Evolutionary conservation across 495 filamentous ascomycete species (phyloP), one percentile per base, ranked within the genome.

Genomic region (Aspergillus cavernicola): DNA sequence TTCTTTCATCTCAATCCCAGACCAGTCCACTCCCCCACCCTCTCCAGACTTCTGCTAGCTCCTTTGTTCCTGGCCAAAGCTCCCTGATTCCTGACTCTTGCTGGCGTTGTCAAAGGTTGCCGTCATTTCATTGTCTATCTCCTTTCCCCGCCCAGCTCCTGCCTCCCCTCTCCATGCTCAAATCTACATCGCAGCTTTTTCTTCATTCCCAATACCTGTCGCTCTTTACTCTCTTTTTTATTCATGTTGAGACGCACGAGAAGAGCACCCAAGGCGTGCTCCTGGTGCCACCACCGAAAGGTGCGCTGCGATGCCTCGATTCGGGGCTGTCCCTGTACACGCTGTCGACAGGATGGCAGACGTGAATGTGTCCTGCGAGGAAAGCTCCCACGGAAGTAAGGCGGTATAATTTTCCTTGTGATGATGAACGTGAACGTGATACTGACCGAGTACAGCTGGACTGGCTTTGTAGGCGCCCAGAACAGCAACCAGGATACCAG

Each of bases 221-320:
- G n/a, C n/a, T n/a, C 26, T 24, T 29, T 19, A 19, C 28, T 15
- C 35, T 11, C 15, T 13, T 7, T 19, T 18, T 38, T 10, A 2
- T 1, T 6, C 10, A 69, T 69, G 64, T 29, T 71, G 10, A 53
- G 58, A 39, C 59, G 68, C 15, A 69, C 66, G 2, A 47, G 61
- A 52, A 64, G 75, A 59, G 74, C 75, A 0, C 61, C 74, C 2
- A 72, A 67, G 40, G 75, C 74, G 11, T 80, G 76, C 26, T 58
- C 69, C n/a, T 75, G 73, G 57, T 80, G 75, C 44, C 68, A 74
- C 39, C 67, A 72, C 52, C 68, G 76, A n/a, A 77, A 78, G 55
- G 75, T 80, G 24, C 71, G 76, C 33, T 80, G 76, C 53, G 76
- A 80, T 48, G 74, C 76, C 9, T 73, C 72, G 2, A 73, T 77